Percentiles rank a stretch among this genome's conserved stretches.
phyloP scores from a whole-genome alignment of 257 asterid species.

The Cinchona pubescens region DNA sequence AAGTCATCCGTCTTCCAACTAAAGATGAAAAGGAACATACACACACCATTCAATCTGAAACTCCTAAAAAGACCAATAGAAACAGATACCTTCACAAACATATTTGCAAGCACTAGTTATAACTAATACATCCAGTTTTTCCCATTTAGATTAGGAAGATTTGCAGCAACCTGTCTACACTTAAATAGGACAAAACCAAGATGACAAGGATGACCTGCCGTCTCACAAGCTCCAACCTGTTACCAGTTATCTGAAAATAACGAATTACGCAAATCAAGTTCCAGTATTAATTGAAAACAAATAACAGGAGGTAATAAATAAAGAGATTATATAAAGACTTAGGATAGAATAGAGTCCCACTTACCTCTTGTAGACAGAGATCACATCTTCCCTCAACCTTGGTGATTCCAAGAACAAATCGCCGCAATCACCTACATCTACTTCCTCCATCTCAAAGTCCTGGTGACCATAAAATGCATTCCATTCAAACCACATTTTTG shows the following conservation, averaged over 20 bases:
- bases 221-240: constrained; percentile 10
- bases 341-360: background rate
- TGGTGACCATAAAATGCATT: constrained; percentile 55
- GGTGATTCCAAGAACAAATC: constrained; percentile 66
- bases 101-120: background rate
- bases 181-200: background rate
- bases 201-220: background rate
- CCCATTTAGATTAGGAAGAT: background rate
- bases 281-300: background rate
- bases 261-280: constrained; percentile 1
- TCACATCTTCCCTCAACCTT: constrained; percentile 60
- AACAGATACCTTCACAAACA: background rate
- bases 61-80: background rate
- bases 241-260: constrained; percentile 40
- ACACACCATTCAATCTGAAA: background rate
- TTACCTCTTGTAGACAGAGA: constrained; percentile 56
- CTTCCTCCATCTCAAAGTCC: constrained; percentile 63
- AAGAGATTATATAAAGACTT: background rate
- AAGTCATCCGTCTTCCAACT: background rate
- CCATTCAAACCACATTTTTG: constrained; percentile 99
- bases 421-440: constrained; percentile 50
- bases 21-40: background rate
- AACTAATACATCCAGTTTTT: background rate
- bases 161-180: background rate
- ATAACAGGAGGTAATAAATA: background rate